These are phyloP conservation scores for Mariannaea sp. DNA, from an alignment of 2,329 filamentous ascomycete species.

Conservation along the genomic window DNA sequence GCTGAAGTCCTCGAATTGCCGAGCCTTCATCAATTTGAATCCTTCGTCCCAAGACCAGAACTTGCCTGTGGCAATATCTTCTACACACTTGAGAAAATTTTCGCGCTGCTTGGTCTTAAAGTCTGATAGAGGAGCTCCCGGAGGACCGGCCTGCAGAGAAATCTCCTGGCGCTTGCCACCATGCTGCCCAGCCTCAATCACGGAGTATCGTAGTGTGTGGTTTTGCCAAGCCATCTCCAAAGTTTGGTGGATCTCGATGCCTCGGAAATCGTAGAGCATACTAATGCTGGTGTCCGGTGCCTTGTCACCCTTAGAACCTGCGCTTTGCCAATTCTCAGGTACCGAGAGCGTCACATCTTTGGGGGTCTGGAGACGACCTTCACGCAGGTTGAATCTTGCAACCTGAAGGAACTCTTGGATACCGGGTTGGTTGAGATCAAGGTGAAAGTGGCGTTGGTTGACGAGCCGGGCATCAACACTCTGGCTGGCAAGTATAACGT, in stretches of 20 bases:
- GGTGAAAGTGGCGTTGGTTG: conserved; percentile 43
- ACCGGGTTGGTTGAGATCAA: conserved; percentile 44
- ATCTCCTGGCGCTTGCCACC: conserved; percentile 58
- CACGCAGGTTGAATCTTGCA: conserved; percentile 53
- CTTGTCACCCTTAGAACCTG: background rate
- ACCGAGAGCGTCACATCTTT: conserved; percentile 27
- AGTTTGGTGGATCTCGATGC: conserved; percentile 57
- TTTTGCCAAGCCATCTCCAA: conserved; percentile 49
- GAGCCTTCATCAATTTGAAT: conserved; percentile 35
- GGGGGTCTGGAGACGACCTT: conserved; percentile 49
- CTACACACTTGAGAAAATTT: conserved; percentile 37
- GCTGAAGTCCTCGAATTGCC: conserved; percentile 35
- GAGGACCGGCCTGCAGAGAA: conserved; percentile 42
- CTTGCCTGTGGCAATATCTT: conserved; percentile 39
- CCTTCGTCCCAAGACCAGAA: conserved; percentile 45
- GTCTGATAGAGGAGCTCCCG: background rate
- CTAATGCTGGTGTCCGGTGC: conserved; percentile 16
- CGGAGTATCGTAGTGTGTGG: conserved; percentile 56
- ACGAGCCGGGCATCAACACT: conserved; percentile 55
- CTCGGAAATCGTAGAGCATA: conserved; percentile 50
- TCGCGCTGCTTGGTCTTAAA: conserved; percentile 14
- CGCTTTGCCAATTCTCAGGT: conserved; percentile 16
- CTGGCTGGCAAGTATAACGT: conserved; percentile 52
- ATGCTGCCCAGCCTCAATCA: conserved; percentile 56
- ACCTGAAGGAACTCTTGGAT: conserved; percentile 50